These are phyloP conservation scores for Penicillium diatomitis DNA, from an alignment of 495 filamentous ascomycete genomes.

Conservation along the genomic window DNA sequence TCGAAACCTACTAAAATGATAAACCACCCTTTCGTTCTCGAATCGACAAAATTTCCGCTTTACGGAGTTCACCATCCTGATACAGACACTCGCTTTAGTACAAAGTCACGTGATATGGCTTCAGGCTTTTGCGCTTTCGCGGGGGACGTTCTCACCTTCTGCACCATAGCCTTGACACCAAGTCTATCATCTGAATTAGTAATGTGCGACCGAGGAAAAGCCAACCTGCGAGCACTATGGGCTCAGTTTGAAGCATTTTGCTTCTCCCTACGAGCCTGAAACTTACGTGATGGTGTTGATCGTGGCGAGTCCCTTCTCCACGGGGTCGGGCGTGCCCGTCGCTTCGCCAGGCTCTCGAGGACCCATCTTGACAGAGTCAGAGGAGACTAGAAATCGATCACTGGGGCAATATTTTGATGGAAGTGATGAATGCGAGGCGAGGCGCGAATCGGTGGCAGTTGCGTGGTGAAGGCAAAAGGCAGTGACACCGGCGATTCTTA, in stretches of 20 bases:
- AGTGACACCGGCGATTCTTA: neutral
- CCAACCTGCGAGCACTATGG: neutral
- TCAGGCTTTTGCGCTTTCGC: conserved; percentile 8
- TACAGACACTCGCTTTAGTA: conserved; percentile 6
- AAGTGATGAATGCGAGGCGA: conserved; percentile 14
- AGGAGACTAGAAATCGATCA: neutral
- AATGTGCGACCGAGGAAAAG: conserved; percentile 37
- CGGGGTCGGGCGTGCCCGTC: conserved; percentile 48
- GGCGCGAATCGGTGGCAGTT: conserved; percentile 17
- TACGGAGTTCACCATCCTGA: conserved; percentile 74
- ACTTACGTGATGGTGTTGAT: conserved; percentile 65
- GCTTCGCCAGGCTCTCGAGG: conserved; percentile 41
- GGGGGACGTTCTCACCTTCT: conserved; percentile 43
- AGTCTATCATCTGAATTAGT: conserved; percentile 45
- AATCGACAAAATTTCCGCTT: conserved; percentile 89
- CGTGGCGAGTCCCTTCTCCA: conserved; percentile 72
- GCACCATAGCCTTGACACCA: conserved; percentile 63
- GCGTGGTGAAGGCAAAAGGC: conserved; percentile 14
- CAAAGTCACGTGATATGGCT: conserved; percentile 31
- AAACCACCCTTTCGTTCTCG: conserved; percentile 72
- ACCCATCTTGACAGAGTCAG: conserved; percentile 30
- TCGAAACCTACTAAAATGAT: conserved; percentile 59
- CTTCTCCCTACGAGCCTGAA: conserved; percentile 14
- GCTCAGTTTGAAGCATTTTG: neutral
- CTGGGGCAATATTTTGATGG: conserved; percentile 10